phyloP scores from a whole-genome alignment of 2,329 filamentous ascomycete genomes.

The Lasiodiplodia sp. region DNA sequence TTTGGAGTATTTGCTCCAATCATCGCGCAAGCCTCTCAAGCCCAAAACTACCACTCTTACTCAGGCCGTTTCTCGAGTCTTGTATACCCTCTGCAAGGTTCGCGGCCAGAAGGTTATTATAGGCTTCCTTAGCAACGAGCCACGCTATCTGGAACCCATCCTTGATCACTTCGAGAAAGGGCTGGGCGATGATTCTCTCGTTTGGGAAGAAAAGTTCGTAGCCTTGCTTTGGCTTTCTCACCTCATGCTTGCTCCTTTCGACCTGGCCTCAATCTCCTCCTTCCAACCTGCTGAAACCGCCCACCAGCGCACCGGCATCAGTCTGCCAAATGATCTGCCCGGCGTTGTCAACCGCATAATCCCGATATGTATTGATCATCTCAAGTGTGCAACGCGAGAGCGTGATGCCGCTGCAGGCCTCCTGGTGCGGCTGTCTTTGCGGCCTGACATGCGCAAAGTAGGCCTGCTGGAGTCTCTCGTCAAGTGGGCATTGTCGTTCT shows the following conservation, averaged over 20 bases:
- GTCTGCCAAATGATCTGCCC: constrained; percentile 68
- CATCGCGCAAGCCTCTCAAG: not conserved
- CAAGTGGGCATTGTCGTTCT: constrained; percentile 71
- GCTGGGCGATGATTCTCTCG: constrained; percentile 40
- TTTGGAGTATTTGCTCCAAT: constrained; percentile 60
- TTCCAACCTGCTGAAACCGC: constrained; percentile 47
- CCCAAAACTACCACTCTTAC: constrained; percentile 37
- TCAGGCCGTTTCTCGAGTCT: constrained; percentile 74
- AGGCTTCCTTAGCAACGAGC: constrained; percentile 89
- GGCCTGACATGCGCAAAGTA: constrained; percentile 85
- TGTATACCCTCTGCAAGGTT: constrained; percentile 95
- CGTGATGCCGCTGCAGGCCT: constrained; percentile 85
- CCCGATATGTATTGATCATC: constrained; percentile 73
- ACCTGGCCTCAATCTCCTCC: constrained; percentile 82
- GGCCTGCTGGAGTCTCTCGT: constrained; percentile 74
- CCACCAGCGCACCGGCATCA: constrained; percentile 53
- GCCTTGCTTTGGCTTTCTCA: constrained; percentile 79
- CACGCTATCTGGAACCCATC: constrained; percentile 81
- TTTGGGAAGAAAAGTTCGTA: constrained; percentile 89
- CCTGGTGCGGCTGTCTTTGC: constrained; percentile 80
- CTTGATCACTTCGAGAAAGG: constrained; percentile 75
- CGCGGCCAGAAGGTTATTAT: constrained; percentile 92
- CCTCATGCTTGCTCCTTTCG: constrained; percentile 76
- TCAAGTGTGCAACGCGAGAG: constrained; percentile 82
- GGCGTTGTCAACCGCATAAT: constrained; percentile 75